A percentile compares a stretch with the other conserved stretches of the same genome.
These are phyloP conservation scores for Eimeria acervulina DNA, from an alignment of 169 alveolate species.

Conservation along the genomic window DNA sequence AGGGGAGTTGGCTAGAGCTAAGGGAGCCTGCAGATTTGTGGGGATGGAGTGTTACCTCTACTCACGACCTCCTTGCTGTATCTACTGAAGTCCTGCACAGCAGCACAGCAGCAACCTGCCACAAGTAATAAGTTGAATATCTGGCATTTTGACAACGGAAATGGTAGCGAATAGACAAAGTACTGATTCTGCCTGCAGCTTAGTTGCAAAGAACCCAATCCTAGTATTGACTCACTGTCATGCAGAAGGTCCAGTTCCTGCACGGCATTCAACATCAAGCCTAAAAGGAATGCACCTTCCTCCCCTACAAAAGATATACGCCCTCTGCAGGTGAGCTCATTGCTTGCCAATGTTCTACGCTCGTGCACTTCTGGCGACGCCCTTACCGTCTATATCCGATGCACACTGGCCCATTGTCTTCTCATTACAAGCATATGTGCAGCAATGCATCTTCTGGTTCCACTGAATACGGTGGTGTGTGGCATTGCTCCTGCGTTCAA, in stretches of 20 bases:
- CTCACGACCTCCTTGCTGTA: constrained; percentile 58
- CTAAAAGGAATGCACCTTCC: not conserved
- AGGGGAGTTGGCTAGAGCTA: not conserved
- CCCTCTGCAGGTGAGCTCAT: not conserved
- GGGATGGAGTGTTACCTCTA: not conserved
- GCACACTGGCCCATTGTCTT: not conserved
- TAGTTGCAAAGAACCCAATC: not conserved
- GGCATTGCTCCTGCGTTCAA: not conserved
- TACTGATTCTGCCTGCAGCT: not conserved
- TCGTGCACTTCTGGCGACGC: not conserved
- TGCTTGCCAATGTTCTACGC: not conserved
- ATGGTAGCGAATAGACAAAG: not conserved
- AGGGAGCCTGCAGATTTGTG: not conserved
- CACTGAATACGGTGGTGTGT: not conserved
- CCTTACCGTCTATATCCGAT: constrained; percentile 3
- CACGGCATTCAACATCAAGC: not conserved
- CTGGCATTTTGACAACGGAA: not conserved
- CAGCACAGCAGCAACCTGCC: constrained; percentile 44
- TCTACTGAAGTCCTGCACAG: constrained; percentile 25
- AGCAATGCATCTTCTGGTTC: not conserved
- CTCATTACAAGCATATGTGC: not conserved
- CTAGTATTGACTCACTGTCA: constrained; percentile 5
- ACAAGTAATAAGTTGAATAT: not conserved
- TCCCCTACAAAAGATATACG: not conserved
- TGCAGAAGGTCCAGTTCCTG: not conserved